Evolutionary conservation across 2,329 filamentous ascomycete genomes (phyloP), one percentile per base, ranked within the genome.

Genomic region (Triangularia setosa): DNA sequence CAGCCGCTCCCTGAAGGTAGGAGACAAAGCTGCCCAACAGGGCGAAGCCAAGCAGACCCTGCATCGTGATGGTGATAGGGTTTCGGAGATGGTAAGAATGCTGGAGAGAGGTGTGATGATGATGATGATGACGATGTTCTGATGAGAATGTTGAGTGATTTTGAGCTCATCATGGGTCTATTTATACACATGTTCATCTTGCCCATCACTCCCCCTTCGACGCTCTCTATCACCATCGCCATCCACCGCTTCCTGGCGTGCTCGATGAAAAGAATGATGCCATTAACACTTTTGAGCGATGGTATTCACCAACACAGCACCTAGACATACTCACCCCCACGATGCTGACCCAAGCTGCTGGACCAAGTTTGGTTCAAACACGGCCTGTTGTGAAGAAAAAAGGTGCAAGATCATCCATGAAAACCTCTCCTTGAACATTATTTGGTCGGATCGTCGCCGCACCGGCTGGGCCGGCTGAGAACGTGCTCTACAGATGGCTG

Each of bases 1-100:
- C 65, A 2, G 58, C 57, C 33, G 40, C 65, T 48, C 40, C 40
- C 11, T 48, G 40, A 24, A 67, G 58, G 30, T 65, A 52, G 16
- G 61, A 52, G 30, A 67, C 65, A 11, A 67, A 55, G 61, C 62
- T 44, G 55, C 65, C 65, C 59, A 67, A 25, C 3, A 67, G 63
- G 63, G 65, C 63, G 27, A 67, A 67, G 16, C 65, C 61, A n/a
- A 67, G 25, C 18, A 64, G 23, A 21, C 55, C 54, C 44, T 62
- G 65, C 65, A 67, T 67, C 18, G 30, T 58, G 55, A 16, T 56
- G 54, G 24, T 21, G 55, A 33, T 14, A 16, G 24, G 11, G 54
- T 28, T 52, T n/a, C 44, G 27, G 57, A 58, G 60, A 53, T 55
- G 60, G 55, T 61, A 52, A 63, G 24, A 25, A 12, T 60, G 18